Evolutionary conservation across 768 basidiomycete genomes (phyloP), one percentile per base, ranked within the genome.

Genomic region (Lentinula lateritia): DNA sequence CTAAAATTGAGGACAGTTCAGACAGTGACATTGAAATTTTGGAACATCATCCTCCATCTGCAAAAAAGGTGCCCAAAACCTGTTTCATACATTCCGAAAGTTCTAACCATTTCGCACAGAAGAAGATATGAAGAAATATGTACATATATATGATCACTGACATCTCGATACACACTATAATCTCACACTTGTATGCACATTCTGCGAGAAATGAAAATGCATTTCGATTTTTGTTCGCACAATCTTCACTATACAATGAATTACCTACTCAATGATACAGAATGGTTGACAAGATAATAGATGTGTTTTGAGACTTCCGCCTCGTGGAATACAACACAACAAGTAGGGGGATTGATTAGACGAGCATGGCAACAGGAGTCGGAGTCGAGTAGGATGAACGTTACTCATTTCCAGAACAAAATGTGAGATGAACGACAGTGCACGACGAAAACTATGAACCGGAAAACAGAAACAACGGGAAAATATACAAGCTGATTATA

Each of bases 21-120:
- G 62, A 63, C 20, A 48, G 52, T 18, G 62, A 63, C 3, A 50
- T 61, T 15, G 45, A 58, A n/a, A 59, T 59, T 13, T 15, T 59
- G 34, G 61, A 61, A 5, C 45, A 32, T 43, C 61, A 42, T 61
- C 61, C 63, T 42, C 5, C 8, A 20, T 32, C 12, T 13, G 52
- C 36, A n/a, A 62, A 57, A 39, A 62, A 61, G 60, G 60, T 53
- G 32, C n/a, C n/a, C 36, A 6, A 43, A 16, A 43, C 16, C 5
- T n/a, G 3, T 43, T 15, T 6, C 16, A n/a, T 7, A 5, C 42
- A 43, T 43, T 6, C 42, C 13, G 4, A 43, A 15, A 6, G 15
- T 15, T 6, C 6, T 43, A 2, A n/a, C 42, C 18, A 0, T 16
- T 18, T 43, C 42, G 3, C 42, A n/a, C 16, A 43, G 42, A 43